Evolutionary conservation across 352 stramenopile species (phyloP), one percentile per base, ranked within the genome.

Genomic region (Phytophthora constricta): DNA sequence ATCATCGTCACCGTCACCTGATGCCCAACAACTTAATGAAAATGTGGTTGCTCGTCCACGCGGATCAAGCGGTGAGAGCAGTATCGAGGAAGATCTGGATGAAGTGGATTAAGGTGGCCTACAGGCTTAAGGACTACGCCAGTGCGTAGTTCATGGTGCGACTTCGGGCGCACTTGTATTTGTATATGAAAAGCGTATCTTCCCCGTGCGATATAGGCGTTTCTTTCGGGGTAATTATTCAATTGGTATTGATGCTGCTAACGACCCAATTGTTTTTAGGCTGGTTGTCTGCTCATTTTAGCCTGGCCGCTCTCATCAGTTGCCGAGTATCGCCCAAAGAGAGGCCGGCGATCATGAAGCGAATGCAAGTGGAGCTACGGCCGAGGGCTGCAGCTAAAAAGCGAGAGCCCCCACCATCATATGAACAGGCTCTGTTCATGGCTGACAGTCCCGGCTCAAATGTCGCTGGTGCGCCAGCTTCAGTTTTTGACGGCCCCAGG

Each of bases 61-160:
- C 33, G 66, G 39, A 16, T 39, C 33, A 20, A 76, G 71, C 47
- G 66, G 84, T 46, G 43, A 41, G 39, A 87, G 76, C 62, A 84
- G 72, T 55, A 72, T 82, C 34, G 70, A 83, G 27, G 82, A 90
- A 64, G 84, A 88, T 22, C 73, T 93, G 72, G 81, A 93, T 26
- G 74, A 82, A 58, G 70, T 93, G 31, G 85, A 93, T 54, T 93
- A 57, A 80, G 49, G 51, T 37, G 22, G n/a, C n/a, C n/a, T n/a
- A n/a, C n/a, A n/a, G n/a, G n/a, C n/a, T n/a, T n/a, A n/a, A n/a
- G n/a, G n/a, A n/a, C n/a, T n/a, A n/a, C n/a, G n/a, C n/a, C n/a
- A n/a, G n/a, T n/a, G n/a, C n/a, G n/a, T n/a, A n/a, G n/a, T n/a
- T n/a, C n/a, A n/a, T n/a, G n/a, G n/a, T n/a, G n/a, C n/a, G n/a